phyloP scores from a whole-genome alignment of 352 stramenopile species.

The Stephanocyclus meneghinianus region DNA sequence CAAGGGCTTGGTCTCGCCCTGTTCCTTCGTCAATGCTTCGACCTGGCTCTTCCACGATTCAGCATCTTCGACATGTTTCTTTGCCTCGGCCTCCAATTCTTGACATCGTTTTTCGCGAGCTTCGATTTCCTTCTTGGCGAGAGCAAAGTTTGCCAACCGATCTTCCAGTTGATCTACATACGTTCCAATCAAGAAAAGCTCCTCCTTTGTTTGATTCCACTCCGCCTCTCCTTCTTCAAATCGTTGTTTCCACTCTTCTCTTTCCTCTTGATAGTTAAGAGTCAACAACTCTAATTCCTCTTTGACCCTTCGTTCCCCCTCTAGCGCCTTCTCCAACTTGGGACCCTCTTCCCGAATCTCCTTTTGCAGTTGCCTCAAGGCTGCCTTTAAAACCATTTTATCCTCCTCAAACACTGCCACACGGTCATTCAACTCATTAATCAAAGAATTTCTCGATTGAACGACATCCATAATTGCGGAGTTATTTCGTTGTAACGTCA shows the following conservation, averaged over 20 bases:
- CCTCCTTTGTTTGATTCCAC: constrained; percentile 60
- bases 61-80: constrained; percentile 32
- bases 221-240: constrained; percentile 47
- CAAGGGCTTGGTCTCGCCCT: constrained; percentile 64
- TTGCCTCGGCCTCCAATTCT: constrained; percentile 51
- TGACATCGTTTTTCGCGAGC: constrained; percentile 66
- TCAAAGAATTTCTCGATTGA: constrained; percentile 64
- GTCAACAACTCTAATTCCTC: constrained; percentile 58
- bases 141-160: constrained; percentile 66
- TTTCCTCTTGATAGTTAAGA: constrained; percentile 50
- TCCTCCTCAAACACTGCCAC: constrained; percentile 81
- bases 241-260: constrained; percentile 28
- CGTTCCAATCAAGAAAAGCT: constrained; percentile 63
- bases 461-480: constrained; percentile 77
- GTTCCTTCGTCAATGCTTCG: constrained; percentile 44
- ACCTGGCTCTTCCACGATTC: constrained; percentile 39
- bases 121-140: constrained; percentile 73
- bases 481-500: constrained; percentile 71
- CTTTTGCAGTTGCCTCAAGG: constrained; percentile 70
- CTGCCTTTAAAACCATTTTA: constrained; percentile 79
- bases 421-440: constrained; percentile 78
- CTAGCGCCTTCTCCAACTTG: constrained; percentile 43
- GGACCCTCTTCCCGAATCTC: constrained; percentile 78
- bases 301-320: constrained; percentile 23
- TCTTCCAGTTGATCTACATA: constrained; percentile 78